Base-by-base conservation (phyloP, 1,284 basidiomycete species). In the Irpex sp. region DNA sequence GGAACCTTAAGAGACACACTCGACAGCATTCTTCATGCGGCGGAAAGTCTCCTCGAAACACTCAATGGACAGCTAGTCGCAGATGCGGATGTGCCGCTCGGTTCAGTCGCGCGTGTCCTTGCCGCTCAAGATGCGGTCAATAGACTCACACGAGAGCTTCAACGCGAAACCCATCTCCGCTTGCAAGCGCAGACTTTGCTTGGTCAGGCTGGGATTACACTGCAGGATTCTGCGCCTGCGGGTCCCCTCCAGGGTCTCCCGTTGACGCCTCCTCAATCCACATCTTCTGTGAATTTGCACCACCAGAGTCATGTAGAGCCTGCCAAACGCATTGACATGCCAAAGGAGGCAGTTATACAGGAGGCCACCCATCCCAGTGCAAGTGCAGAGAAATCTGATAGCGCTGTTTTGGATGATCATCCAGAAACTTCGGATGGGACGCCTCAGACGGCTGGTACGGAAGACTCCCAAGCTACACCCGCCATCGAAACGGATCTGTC, bases 141-240 rank as follows among this genome's bases (percentile, higher is more conserved):
- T 35, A 77, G 80, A 0, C 76, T 95, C 17, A 79, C 83, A 21
- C 78, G 78, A 56, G 92, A 95, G 70, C 74, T 95, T 51, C 82
- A 88, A 65, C 70, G 70, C 3, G 91, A 94, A 75, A 84, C 82
- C 21, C 80, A 83, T 65, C 81, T 81, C 66, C 75, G 90, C 55
- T 66, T 93, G 58, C 76, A 80, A 35, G 69, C 86, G 9, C 86
- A 88, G 68, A 76, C 72, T 49, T 64, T 65, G 49, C 59, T 76
- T 15, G 70, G 68, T 0, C 63, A 66, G 4, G 46, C 70, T 11
- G 64, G 69, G 35, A 55, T 68, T 21, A 51, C 65, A 46, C 61
- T 61, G 31, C 58, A 65, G 8, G 4, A 49, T 56, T 35, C n/a
- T 37, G 8, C 35, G 15, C 56, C 60, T 0, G 33, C 55, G 2